These are phyloP conservation scores for Mitragyna speciosa DNA, from an alignment of 257 asterid species.

Conservation along the genomic window DNA sequence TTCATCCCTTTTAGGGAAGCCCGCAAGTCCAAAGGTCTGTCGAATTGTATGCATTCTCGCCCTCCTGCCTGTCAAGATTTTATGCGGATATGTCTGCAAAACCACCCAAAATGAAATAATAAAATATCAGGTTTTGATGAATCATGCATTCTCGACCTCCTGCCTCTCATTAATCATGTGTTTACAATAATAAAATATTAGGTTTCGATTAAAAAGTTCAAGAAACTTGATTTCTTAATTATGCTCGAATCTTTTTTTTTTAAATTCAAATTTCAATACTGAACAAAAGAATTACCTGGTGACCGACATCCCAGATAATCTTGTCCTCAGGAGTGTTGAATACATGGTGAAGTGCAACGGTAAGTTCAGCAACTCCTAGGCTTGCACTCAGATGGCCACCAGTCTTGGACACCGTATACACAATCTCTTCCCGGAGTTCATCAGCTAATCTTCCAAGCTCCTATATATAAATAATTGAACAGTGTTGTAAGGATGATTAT, in stretches of 20 bases:
- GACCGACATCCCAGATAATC: constrained; percentile 83
- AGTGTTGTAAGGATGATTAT: background rate
- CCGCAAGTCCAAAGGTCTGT: constrained; percentile 63
- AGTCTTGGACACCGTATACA: constrained; percentile 55
- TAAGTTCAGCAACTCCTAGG: constrained; percentile 64
- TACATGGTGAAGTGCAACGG: constrained; percentile 74
- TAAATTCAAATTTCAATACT: no score
- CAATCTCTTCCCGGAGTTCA: constrained; percentile 64
- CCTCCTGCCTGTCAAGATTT: constrained; percentile 71
- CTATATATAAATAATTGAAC: constrained; percentile 17
- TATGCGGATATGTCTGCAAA: constrained; percentile 59
- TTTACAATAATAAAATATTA: no score
- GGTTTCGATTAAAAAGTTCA: background rate
- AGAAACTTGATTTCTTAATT: background rate
- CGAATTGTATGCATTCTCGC: constrained; percentile 61
- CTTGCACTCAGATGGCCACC: constrained; percentile 74
- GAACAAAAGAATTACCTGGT: constrained; percentile 43
- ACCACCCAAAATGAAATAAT: background rate
- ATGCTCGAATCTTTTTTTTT: no score
- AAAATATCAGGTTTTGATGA: no score
- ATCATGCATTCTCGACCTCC: no score
- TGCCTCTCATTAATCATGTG: background rate
- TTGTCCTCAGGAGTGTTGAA: constrained; percentile 66
- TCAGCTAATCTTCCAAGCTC: constrained; percentile 48
- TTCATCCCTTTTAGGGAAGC: constrained; percentile 69